Percentiles rank a stretch among this genome's conserved stretches.
These are phyloP conservation scores for Pilobolus umbonatus DNA, from an alignment of 192 early-diverging fungal genomes.

Conservation along the genomic window DNA sequence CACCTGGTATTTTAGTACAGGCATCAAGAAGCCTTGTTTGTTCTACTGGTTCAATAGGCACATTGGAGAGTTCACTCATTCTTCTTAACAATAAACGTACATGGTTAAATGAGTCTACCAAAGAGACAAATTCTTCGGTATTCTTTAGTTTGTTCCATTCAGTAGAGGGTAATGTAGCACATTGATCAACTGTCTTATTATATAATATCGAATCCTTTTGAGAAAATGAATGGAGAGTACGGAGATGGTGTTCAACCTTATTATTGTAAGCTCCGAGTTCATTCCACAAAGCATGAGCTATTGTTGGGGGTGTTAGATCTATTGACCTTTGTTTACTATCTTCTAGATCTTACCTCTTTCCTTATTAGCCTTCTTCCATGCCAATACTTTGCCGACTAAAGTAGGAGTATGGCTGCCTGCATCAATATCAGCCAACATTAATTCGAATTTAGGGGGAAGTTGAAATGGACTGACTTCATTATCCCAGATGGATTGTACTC, in stretches of 20 bases:
- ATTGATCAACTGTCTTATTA: constrained; percentile 41
- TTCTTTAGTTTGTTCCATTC: background rate
- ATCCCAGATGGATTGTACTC: constrained; percentile 51
- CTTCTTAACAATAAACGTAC: constrained; percentile 67
- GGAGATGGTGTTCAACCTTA: constrained; percentile 52
- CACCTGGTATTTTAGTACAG: constrained; percentile 73
- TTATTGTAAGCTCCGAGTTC: constrained; percentile 58
- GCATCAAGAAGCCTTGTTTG: constrained; percentile 87
- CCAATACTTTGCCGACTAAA: constrained; percentile 81
- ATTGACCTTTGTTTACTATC: too few species aligned
- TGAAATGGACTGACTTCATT: constrained; percentile 53
- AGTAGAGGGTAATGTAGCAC: constrained; percentile 17
- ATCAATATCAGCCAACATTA: constrained; percentile 91
- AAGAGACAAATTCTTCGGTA: background rate
- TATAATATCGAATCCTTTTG: constrained; percentile 36
- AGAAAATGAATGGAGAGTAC: constrained; percentile 31
- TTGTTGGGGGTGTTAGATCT: background rate
- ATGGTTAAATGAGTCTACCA: constrained; percentile 29
- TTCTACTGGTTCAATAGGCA: constrained; percentile 85
- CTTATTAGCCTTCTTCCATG: constrained; percentile 71
- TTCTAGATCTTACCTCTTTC: constrained; percentile 54
- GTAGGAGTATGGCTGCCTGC: constrained; percentile 92
- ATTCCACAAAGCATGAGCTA: constrained; percentile 58
- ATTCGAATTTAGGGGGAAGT: constrained; percentile 66
- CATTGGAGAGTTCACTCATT: constrained; percentile 67